Conservation (phyloP, 495 filamentous ascomycete genomes). For the Podospora pseudoanserina region DNA sequence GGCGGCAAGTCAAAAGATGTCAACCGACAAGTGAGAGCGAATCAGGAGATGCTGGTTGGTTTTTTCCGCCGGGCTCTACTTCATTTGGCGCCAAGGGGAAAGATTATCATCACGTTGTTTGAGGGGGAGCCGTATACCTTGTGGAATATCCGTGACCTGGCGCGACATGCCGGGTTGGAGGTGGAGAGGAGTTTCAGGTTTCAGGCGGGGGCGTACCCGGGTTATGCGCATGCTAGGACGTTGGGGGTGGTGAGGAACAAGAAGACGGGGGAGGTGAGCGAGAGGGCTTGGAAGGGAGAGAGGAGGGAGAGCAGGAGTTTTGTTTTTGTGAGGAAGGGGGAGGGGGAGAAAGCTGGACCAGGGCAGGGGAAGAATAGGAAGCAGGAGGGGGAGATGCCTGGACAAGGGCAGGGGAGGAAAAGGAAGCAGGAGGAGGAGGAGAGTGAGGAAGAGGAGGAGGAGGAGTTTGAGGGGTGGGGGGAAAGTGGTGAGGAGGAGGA, state of each 20-base stretch:
- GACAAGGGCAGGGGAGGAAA: slow-evolving; percentile 3
- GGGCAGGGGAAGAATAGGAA: slow-evolving; percentile 40
- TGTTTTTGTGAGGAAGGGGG: slow-evolving; percentile 65
- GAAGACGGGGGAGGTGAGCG: slow-evolving; percentile 44
- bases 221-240: slow-evolving; percentile 84
- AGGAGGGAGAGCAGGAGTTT: slow-evolving; percentile 71
- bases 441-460: slow-evolving; percentile 5
- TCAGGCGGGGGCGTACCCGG: slow-evolving; percentile 68
- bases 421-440: slow-evolving; percentile 8
- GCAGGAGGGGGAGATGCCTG: slow-evolving; percentile 6
- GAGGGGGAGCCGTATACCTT: slow-evolving; percentile 90
- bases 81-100: slow-evolving; percentile 38
- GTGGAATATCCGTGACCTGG: slow-evolving; percentile 90
- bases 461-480: slow-evolving; percentile 10
- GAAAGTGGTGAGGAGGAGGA: slow-evolving; percentile 9
- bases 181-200: slow-evolving; percentile 79
- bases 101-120: slow-evolving; percentile 82
- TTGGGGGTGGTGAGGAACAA: slow-evolving; percentile 67
- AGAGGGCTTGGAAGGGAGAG: slow-evolving; percentile 68
- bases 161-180: slow-evolving; percentile 68
- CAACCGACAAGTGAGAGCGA: slow-evolving; percentile 86
- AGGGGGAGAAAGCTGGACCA: slow-evolving; percentile 12
- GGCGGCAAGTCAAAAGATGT: slow-evolving; percentile 89
- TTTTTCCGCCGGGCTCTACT: slow-evolving; percentile 65
- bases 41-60: slow-evolving; percentile 81